phyloP scores from a whole-genome alignment of 768 basidiomycete species.

The Collybia mongolica region DNA sequence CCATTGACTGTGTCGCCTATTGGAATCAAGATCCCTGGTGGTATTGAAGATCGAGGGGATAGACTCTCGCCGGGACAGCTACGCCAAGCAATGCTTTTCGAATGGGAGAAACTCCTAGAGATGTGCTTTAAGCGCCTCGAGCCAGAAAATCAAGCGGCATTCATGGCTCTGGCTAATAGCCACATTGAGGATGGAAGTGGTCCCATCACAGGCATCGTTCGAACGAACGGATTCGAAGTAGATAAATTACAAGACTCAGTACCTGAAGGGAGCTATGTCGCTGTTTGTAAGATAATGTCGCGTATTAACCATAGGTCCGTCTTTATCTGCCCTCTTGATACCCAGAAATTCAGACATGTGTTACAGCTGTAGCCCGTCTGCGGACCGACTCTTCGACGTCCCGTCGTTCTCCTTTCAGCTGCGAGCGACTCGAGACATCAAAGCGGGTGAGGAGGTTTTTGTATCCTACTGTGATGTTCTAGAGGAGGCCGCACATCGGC shows the following conservation, averaged over 20 bases:
- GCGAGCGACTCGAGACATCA: constrained; percentile 23
- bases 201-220: constrained; percentile 27
- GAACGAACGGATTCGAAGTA: constrained; percentile 30
- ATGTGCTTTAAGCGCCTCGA: constrained; percentile 21
- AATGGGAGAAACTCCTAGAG: constrained; percentile 22
- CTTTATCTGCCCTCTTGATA: background rate
- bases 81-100: constrained; percentile 4
- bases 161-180: constrained; percentile 28
- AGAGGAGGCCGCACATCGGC: constrained; percentile 18
- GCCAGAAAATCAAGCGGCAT: constrained; percentile 22
- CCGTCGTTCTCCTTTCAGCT: constrained; percentile 28
- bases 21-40: constrained; percentile 12
- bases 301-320: constrained; percentile 36
- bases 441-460: constrained; percentile 28
- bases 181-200: constrained; percentile 31
- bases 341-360: background rate
- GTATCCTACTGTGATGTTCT: constrained; percentile 23
- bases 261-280: constrained; percentile 19
- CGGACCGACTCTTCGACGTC: constrained; percentile 22
- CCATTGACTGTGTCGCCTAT: constrained; percentile 19
- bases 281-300: constrained; percentile 26
- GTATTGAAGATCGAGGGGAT: constrained; percentile 5
- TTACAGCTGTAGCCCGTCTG: constrained; percentile 29
- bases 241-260: constrained; percentile 17
- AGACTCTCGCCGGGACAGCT: constrained; percentile 5